phyloP scores from a whole-genome alignment of 2,329 filamentous ascomycete genomes.

The Lachnellula subtilissima region DNA sequence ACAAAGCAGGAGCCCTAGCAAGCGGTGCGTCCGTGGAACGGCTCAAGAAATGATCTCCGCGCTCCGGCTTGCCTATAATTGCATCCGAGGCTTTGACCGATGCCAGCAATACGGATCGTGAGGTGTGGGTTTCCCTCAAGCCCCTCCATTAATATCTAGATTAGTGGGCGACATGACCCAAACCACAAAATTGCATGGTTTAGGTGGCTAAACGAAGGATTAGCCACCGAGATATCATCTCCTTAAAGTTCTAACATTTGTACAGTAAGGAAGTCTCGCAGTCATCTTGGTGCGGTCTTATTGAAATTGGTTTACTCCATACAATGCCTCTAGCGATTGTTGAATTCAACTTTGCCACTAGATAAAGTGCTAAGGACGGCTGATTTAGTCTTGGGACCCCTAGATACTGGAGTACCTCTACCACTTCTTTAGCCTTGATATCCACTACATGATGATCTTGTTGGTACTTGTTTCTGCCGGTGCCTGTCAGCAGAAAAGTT shows the following conservation, averaged over 20 bases:
- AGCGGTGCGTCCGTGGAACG: neutral
- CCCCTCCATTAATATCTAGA: neutral
- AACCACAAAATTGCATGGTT: neutral
- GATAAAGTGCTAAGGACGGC: neutral
- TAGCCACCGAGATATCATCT: neutral
- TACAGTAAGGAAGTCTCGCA: neutral
- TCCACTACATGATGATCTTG: neutral
- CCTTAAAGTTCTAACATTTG: neutral
- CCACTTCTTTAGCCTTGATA: neutral
- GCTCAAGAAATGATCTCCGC: neutral
- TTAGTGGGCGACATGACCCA: neutral
- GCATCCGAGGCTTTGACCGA: conserved; percentile 4
- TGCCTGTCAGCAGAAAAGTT: conserved; percentile 6
- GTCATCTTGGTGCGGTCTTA: neutral
- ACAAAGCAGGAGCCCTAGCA: neutral
- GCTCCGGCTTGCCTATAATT: conserved; percentile 1
- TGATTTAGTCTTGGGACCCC: neutral
- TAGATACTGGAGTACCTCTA: neutral
- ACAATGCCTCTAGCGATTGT: neutral
- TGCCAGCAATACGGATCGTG: neutral
- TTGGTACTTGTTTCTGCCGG: neutral
- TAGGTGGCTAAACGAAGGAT: neutral
- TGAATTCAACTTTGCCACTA: neutral
- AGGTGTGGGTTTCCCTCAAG: neutral
- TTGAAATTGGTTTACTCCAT: neutral